These are phyloP conservation scores for Teratosphaeria pseudoeucalypti DNA, from an alignment of 2,329 filamentous ascomycete genomes.

Conservation along the genomic window DNA sequence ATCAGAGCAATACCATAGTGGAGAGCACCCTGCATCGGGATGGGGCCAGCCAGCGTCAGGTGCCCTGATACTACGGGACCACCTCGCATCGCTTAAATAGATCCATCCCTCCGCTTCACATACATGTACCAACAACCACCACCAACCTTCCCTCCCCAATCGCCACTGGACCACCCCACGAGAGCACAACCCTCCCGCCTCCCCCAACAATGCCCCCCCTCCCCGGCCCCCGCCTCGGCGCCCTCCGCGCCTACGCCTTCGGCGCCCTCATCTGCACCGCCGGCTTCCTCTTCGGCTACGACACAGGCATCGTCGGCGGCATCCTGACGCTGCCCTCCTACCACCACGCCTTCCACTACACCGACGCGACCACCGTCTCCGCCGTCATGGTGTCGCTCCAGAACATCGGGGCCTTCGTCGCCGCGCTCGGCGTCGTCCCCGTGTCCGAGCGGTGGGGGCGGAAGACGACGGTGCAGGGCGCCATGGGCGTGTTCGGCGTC, in stretches of 20 bases:
- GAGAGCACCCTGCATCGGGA: neutral
- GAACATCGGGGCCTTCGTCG: conserved; percentile 43
- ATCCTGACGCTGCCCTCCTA: conserved; percentile 8
- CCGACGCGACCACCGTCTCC: conserved; percentile 16
- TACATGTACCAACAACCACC: too few relatives aligned
- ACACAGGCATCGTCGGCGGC: conserved; percentile 1
- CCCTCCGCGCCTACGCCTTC: conserved; percentile 1
- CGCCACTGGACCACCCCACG: neutral
- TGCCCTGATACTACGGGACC: too few relatives aligned
- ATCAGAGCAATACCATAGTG: neutral
- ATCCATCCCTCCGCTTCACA: too few relatives aligned
- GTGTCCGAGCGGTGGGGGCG: conserved; percentile 39
- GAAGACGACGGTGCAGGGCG: conserved; percentile 32
- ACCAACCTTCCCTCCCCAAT: neutral
- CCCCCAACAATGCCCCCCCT: neutral
- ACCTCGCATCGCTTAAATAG: too few relatives aligned
- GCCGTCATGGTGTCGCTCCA: conserved; percentile 39
- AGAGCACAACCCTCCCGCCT: neutral
- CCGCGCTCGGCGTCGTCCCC: conserved; percentile 40
- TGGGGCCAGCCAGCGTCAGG: neutral
- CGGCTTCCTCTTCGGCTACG: conserved; percentile 1
- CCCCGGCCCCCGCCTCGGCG: neutral
- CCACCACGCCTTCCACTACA: conserved; percentile 18
- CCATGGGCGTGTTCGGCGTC: conserved; percentile 32
- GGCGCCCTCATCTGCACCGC: conserved; percentile 1